These are phyloP conservation scores for Solanum hybrid DNA, from an alignment of 305 asterid species.

Conservation along the genomic window DNA sequence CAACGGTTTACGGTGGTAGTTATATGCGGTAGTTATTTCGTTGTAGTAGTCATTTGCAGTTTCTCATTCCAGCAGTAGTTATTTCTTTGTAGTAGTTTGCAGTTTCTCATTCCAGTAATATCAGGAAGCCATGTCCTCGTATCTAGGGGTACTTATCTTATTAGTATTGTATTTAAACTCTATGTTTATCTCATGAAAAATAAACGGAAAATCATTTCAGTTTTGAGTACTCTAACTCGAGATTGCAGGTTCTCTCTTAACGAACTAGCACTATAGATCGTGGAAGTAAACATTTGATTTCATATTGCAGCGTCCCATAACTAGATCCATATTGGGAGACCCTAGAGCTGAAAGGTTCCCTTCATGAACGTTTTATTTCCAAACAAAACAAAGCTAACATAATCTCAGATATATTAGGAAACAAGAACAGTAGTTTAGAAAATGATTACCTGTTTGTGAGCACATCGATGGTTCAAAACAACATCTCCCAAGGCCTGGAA, in stretches of 20 bases:
- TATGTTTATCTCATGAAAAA: not conserved
- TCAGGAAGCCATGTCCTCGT: not conserved
- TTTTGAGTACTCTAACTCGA: not conserved
- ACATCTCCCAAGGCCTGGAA: constrained; percentile 39
- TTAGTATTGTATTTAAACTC: not conserved
- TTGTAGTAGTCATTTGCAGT: not conserved
- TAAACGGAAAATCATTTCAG: not conserved
- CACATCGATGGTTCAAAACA: constrained; percentile 42
- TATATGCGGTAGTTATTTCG: not conserved
- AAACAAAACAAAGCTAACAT: not conserved
- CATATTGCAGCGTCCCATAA: not conserved
- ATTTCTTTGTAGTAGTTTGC: not conserved
- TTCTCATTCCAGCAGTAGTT: not conserved
- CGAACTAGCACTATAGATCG: not conserved
- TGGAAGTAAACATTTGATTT: not conserved
- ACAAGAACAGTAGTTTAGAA: not conserved
- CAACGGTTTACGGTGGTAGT: not conserved
- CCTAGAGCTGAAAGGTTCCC: not conserved
- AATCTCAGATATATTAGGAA: not conserved
- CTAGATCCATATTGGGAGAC: not conserved
- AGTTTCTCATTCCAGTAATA: not conserved
- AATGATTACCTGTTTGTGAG: constrained; percentile 31
- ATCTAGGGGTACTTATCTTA: not conserved
- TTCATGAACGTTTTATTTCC: not conserved
- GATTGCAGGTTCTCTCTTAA: not conserved